Base-by-base conservation (phyloP, 1,284 basidiomycete species). In the Sanghuangporus baumii region DNA sequence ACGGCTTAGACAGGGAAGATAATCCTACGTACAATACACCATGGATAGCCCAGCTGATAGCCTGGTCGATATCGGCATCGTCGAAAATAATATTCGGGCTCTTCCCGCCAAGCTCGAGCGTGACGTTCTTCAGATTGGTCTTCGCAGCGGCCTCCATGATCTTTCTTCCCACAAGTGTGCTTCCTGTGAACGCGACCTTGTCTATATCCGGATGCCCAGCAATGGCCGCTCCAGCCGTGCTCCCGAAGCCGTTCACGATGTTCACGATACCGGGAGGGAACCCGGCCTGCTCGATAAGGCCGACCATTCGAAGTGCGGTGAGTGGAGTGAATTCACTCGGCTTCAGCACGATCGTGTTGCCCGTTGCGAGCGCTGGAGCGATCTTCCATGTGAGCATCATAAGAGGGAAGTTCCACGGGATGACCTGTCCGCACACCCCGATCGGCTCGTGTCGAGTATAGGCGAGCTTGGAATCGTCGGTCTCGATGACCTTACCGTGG, bases 21-120 rank as follows among this genome's bases (percentile, higher is more conserved):
- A 11, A 38, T 26, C 23, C 9, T 12, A 57, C 82, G 61, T 61
- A 89, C 86, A 88, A 92, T 72, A 94, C 87, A 65, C 91, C 91
- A 74, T 89, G 88, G 1, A 85, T 79, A 20, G 93, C 81, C 91
- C 93, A 96, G 66, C 84, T 80, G 52, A 94, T 84, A 37, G 93
- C 91, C 72, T 89, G 82, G 1, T 93, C 89, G 58, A 96, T 67
- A 69, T 89, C 81, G 0, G 87, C 86, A 68, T 91, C 88, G 64
- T 90, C 78, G 65, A 86, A 89, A 65, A 91, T 79, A 71, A 90
- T 83, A 71, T 87, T 91, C 26, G 94, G 91, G 65, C 87, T 89
- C 82, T 97, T 98, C 41, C 95, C 94, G 41, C 95, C 95, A 55
- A 98, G 84, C 77, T 98, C 95, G 69, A 97, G 86, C 5, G 93